A percentile compares a stretch with the other conserved stretches of the same genome.
phyloP scores from a whole-genome alignment of 2,329 filamentous ascomycete species.

The Seiridium cupressi region DNA sequence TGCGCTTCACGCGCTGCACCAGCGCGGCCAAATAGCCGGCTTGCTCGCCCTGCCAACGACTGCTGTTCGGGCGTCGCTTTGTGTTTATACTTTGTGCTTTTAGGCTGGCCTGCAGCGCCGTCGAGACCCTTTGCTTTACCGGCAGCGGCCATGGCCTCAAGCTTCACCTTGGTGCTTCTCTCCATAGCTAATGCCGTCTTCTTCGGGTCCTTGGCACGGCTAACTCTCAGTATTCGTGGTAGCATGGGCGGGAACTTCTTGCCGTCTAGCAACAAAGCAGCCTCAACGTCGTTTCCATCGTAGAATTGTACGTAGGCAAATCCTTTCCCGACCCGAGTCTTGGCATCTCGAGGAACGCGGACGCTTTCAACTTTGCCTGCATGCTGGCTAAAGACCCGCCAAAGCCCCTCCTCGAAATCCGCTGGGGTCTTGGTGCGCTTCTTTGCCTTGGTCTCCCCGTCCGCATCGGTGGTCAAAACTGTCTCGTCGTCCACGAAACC shows the following conservation, averaged over 20 bases:
- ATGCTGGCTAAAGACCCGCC: slow-evolving; percentile 71
- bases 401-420: slow-evolving; percentile 90
- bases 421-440: slow-evolving; percentile 73
- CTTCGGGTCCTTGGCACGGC: slow-evolving; percentile 74
- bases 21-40: slow-evolving; percentile 71
- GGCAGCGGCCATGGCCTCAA: slow-evolving; percentile 15
- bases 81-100: slow-evolving; percentile 58
- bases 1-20: slow-evolving; percentile 51
- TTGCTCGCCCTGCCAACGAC: slow-evolving; percentile 70
- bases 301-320: slow-evolving; percentile 97
- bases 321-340: slow-evolving; percentile 91
- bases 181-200: slow-evolving; percentile 56
- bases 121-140: slow-evolving; percentile 19
- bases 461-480: slow-evolving; percentile 61
- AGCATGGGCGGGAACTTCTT: slow-evolving; percentile 95
- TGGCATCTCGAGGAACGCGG: slow-evolving; percentile 83
- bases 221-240: slow-evolving; percentile 83
- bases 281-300: slow-evolving; percentile 84
- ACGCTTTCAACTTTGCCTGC: slow-evolving; percentile 88
- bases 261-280: slow-evolving; percentile 81
- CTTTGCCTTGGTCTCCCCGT: slow-evolving; percentile 66
- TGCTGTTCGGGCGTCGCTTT: slow-evolving; percentile 70
- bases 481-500: slow-evolving; percentile 94
- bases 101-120: slow-evolving; percentile 27
- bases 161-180: slow-evolving; percentile 39